These are phyloP conservation scores for Annona squamosa DNA, from an alignment of 164 flowering plant genomes.

Conservation along the genomic window DNA sequence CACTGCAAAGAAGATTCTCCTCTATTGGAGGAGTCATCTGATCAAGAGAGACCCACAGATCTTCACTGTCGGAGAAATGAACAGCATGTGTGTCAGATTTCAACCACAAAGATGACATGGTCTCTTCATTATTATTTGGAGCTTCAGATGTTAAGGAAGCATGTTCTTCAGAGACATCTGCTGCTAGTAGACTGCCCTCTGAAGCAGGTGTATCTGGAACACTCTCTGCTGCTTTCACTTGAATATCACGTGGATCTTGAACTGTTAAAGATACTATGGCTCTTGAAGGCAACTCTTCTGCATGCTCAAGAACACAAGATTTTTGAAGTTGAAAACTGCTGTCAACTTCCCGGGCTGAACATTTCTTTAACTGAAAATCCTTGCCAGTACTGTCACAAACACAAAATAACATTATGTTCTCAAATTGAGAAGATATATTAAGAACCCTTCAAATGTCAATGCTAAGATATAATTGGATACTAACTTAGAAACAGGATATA, in stretches of 20 bases:
- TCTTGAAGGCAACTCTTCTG: constrained; percentile 34
- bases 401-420: constrained; percentile 5
- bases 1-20: constrained; percentile 51
- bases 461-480: constrained; percentile 7
- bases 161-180: constrained; percentile 12
- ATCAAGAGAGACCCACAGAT: constrained; percentile 50
- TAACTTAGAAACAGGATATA: constrained; percentile 50
- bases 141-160: constrained; percentile 11
- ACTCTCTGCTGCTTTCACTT: constrained; percentile 10
- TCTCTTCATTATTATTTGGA: constrained; percentile 11
- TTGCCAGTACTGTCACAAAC: constrained; percentile 23
- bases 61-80: constrained; percentile 18
- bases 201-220: constrained; percentile 16
- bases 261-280: constrained; percentile 50
- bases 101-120: constrained; percentile 15
- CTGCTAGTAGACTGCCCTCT: constrained; percentile 10
- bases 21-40: constrained; percentile 50
- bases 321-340: constrained; percentile 14
- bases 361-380: constrained; percentile 23
- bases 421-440: background rate
- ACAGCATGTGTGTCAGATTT: constrained; percentile 16
- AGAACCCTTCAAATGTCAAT: background rate
- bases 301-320: constrained; percentile 29
- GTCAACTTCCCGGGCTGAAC: constrained; percentile 20
- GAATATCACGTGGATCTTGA: constrained; percentile 60